Conservation (phyloP, 75 land plant species). For the Pseudotsuga menziesii region DNA sequence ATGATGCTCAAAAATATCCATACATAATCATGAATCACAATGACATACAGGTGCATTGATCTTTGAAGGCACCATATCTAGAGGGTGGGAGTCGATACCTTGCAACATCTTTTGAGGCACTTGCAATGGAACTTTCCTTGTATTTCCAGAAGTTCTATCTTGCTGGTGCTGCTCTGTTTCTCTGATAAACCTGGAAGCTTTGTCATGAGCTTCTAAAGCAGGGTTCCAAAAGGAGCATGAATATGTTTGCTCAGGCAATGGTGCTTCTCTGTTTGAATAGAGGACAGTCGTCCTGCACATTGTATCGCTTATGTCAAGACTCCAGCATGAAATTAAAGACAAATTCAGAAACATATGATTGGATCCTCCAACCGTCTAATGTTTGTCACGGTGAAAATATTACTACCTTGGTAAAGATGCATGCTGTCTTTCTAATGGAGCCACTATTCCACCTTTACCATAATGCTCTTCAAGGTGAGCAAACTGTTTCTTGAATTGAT, state of each 20-base stretch:
- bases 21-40: not conserved
- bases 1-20: not conserved
- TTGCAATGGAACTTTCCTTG: constrained; percentile 42
- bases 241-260: constrained; percentile 6
- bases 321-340: not conserved
- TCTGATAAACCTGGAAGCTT: constrained; percentile 53
- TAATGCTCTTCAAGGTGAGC: constrained; percentile 92
- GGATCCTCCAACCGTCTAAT: not conserved
- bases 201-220: constrained; percentile 43
- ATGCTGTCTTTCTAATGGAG: constrained; percentile 90
- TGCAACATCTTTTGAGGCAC: constrained; percentile 40
- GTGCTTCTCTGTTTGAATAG: constrained; percentile 32
- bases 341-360: not conserved
- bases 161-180: constrained; percentile 43
- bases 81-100: constrained; percentile 18
- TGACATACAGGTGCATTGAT: not conserved
- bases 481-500: constrained; percentile 96
- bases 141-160: constrained; percentile 30
- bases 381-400: not conserved
- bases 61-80: not conserved
- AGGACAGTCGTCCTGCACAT: constrained; percentile 41
- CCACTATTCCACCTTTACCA: constrained; percentile 56
- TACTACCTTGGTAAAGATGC: constrained; percentile 88
- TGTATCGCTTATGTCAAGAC: not conserved
- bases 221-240: constrained; percentile 32